These are phyloP conservation scores for Clavaria fumosa DNA, from an alignment of 768 basidiomycete genomes.

Conservation along the genomic window DNA sequence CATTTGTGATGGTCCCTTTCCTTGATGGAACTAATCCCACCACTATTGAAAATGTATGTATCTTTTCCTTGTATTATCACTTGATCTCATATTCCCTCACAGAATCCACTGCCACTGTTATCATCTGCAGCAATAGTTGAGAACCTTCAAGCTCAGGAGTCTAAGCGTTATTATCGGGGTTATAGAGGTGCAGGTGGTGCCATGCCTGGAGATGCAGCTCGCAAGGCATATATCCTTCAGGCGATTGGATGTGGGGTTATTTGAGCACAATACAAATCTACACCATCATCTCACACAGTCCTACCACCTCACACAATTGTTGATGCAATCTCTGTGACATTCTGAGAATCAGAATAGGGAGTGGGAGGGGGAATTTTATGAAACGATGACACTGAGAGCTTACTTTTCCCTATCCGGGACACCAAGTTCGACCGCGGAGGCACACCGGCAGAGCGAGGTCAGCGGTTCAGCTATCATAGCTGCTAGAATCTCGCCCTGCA, in stretches of 20 bases:
- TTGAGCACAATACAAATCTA: too few relatives aligned
- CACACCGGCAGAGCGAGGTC: too few relatives aligned
- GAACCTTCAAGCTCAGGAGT: slow-evolving; percentile 1
- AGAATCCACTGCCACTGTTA: slow-evolving; percentile 1
- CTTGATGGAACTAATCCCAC: slow-evolving; percentile 1
- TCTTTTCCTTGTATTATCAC: slow-evolving; percentile 1
- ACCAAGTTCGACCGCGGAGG: too few relatives aligned
- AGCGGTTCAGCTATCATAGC: too few relatives aligned
- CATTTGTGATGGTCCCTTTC: slow-evolving; percentile 1
- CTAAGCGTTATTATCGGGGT: slow-evolving; percentile 2
- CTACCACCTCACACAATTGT: too few relatives aligned
- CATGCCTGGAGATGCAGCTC: slow-evolving; percentile 1
- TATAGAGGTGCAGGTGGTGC: neutral
- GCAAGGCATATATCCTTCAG: slow-evolving; percentile 2
- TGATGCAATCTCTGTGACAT: too few relatives aligned
- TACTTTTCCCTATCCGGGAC: too few relatives aligned
- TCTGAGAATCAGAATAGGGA: too few relatives aligned
- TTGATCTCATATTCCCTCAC: neutral
- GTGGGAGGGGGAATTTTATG: too few relatives aligned
- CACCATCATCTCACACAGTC: too few relatives aligned
- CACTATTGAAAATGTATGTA: neutral
- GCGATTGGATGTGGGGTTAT: neutral
- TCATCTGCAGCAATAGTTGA: slow-evolving; percentile 1
- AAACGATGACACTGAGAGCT: too few relatives aligned
- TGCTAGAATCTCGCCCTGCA: too few relatives aligned